These are phyloP conservation scores for Orbilia brochopaga DNA, from an alignment of 2,329 filamentous ascomycete species.

Conservation along the genomic window DNA sequence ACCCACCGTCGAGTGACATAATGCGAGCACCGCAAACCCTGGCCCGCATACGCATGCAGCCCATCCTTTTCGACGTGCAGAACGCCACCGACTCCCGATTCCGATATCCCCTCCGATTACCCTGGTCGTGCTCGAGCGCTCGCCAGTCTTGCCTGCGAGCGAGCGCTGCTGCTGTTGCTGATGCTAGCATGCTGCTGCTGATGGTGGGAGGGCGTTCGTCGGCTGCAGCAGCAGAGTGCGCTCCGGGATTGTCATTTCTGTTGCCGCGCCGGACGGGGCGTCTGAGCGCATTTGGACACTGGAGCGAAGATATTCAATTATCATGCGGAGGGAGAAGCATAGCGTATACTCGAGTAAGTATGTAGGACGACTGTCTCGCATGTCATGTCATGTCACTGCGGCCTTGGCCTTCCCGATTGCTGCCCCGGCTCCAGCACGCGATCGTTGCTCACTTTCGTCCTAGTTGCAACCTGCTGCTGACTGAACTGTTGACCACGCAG, in stretches of 20 bases:
- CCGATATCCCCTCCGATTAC: constrained; percentile 1
- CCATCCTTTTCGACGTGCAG: constrained; percentile 28
- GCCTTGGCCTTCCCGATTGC: not conserved
- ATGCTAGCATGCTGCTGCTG: not conserved
- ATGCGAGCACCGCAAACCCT: constrained; percentile 28
- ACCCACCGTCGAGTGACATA: constrained; percentile 49
- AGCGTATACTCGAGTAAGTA: too few relatives aligned
- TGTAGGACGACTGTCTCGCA: too few relatives aligned
- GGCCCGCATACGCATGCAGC: constrained; percentile 41
- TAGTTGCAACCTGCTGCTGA: too few relatives aligned
- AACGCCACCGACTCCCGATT: constrained; percentile 18
- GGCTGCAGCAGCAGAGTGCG: constrained; percentile 42
- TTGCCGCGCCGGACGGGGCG: constrained; percentile 35
- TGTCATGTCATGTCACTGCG: too few relatives aligned
- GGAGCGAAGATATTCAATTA: not conserved
- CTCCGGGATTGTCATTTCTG: constrained; percentile 11
- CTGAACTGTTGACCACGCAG: constrained; percentile 17
- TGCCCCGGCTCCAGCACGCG: not conserved
- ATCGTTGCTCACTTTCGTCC: not conserved
- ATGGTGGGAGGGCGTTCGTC: not conserved
- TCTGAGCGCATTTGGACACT: not conserved
- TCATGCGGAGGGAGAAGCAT: too few relatives aligned
- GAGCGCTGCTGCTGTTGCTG: not conserved
- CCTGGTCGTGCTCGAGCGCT: not conserved
- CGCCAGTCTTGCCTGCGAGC: too few relatives aligned